phyloP scores from a whole-genome alignment of 2,329 filamentous ascomycete genomes.

The Fusarium sp. region DNA sequence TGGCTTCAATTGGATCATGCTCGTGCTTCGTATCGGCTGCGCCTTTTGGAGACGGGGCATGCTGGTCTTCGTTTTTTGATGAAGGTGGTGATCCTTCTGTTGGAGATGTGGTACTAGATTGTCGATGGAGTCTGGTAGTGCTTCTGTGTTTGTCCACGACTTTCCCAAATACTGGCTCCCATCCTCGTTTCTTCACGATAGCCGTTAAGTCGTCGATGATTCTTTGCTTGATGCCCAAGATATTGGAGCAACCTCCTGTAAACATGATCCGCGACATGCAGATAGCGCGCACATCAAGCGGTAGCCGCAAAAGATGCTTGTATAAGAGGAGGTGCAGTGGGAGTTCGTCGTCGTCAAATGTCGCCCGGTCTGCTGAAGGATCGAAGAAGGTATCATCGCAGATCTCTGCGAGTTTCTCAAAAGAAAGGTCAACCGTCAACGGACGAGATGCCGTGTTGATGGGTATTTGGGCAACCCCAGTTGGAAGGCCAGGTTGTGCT shows the following conservation, averaged over 20 bases:
- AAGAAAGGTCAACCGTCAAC: constrained; percentile 71
- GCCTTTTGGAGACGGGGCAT: constrained; percentile 32
- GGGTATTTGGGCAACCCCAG: constrained; percentile 54
- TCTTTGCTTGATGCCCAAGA: constrained; percentile 82
- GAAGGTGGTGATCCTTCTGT: constrained; percentile 39
- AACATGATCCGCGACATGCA: constrained; percentile 93
- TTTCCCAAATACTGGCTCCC: constrained; percentile 80
- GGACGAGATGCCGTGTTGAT: constrained; percentile 61
- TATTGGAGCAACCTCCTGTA: constrained; percentile 80
- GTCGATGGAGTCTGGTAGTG: constrained; percentile 57
- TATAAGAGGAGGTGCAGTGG: constrained; percentile 83
- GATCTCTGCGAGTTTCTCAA: constrained; percentile 76
- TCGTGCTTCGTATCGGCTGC: constrained; percentile 43
- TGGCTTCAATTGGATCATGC: constrained; percentile 52
- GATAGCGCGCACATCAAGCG: constrained; percentile 81
- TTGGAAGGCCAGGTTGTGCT: constrained; percentile 33
- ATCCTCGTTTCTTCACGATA: constrained; percentile 76
- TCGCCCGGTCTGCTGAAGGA: constrained; percentile 58
- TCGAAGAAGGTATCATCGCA: constrained; percentile 82
- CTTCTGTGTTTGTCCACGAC: constrained; percentile 66
- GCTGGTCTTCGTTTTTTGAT: constrained; percentile 41
- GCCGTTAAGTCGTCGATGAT: constrained; percentile 78
- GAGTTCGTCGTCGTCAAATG: constrained; percentile 88
- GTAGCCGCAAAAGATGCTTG: constrained; percentile 77
- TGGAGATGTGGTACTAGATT: constrained; percentile 38